Evolutionary conservation across 768 basidiomycete species (phyloP).

Genomic region (Naganishia antarctica): DNA sequence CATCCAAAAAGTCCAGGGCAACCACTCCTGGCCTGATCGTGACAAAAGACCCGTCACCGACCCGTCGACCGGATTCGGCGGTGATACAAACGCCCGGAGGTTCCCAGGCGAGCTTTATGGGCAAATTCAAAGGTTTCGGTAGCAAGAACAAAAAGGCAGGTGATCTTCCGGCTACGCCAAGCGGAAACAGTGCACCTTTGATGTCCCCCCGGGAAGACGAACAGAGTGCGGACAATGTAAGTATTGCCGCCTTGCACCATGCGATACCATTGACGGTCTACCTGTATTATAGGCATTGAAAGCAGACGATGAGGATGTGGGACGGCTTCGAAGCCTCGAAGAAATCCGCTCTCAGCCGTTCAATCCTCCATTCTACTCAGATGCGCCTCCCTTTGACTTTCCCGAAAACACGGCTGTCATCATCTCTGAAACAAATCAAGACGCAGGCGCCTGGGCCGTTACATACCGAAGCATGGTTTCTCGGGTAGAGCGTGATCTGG

Average conservation of each 20-base stretch:
- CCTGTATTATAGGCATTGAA: slow-evolving; percentile 35
- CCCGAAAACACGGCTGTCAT: slow-evolving; percentile 62
- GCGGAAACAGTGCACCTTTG: slow-evolving; percentile 41
- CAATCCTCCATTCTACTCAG: slow-evolving; percentile 63
- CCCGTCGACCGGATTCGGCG: slow-evolving; percentile 32
- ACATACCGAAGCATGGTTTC: slow-evolving; percentile 70
- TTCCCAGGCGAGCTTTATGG: slow-evolving; percentile 62
- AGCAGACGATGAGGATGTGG: slow-evolving; percentile 39
- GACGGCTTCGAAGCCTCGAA: slow-evolving; percentile 48
- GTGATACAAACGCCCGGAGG: slow-evolving; percentile 52
- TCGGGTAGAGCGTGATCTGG: slow-evolving; percentile 57
- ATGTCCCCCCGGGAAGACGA: slow-evolving; percentile 41
- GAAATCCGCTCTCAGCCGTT: slow-evolving; percentile 49
- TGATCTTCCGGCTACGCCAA: slow-evolving; percentile 41
- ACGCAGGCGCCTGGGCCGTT: slow-evolving; percentile 62
- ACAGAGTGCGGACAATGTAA: slow-evolving; percentile 27
- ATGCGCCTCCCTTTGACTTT: slow-evolving; percentile 65
- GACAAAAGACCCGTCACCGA: slow-evolving; percentile 17
- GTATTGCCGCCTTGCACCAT: slow-evolving; percentile 18
- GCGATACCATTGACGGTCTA: background rate
- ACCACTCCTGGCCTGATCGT: slow-evolving; percentile 17
- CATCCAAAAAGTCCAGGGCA: slow-evolving; percentile 20
- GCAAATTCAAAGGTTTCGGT: slow-evolving; percentile 65
- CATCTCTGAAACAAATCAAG: slow-evolving; percentile 68
- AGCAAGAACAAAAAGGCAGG: slow-evolving; percentile 58